A percentile compares a stretch with the other conserved stretches of the same genome.
These are phyloP conservation scores for Geosmithia flava DNA, from an alignment of 2,329 filamentous ascomycete species.

Conservation along the genomic window DNA sequence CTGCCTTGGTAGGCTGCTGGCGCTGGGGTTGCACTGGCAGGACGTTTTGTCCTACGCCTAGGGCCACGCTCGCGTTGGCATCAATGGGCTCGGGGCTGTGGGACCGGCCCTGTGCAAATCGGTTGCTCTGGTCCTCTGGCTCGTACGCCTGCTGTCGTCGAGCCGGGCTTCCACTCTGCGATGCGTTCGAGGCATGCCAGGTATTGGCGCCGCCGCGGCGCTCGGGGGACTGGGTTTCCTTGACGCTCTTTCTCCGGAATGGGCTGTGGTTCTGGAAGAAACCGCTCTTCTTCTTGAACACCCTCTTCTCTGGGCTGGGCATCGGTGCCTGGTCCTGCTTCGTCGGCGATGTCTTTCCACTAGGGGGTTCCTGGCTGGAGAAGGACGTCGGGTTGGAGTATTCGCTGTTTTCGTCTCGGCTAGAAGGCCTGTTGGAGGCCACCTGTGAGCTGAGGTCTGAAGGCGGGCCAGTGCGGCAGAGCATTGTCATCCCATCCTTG, in stretches of 20 bases:
- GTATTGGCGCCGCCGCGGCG: conserved; percentile 39
- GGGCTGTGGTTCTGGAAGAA: conserved; percentile 92
- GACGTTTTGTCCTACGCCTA: conserved; percentile 93
- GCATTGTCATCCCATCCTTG: conserved; percentile 93
- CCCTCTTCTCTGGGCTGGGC: conserved; percentile 46
- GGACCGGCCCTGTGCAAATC: conserved; percentile 26
- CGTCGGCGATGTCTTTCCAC: conserved; percentile 59
- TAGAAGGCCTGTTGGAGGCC: conserved; percentile 61
- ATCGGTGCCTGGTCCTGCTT: conserved; percentile 39
- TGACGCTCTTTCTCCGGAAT: conserved; percentile 85
- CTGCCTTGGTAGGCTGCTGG: conserved; percentile 13
- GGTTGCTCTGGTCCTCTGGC: conserved; percentile 10
- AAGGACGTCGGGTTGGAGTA: conserved; percentile 82
- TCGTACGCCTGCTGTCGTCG: conserved; percentile 27
- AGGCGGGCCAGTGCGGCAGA: conserved; percentile 63
- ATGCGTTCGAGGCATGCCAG: conserved; percentile 33
- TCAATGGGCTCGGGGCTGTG: conserved; percentile 77
- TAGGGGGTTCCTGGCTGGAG: conserved; percentile 71
- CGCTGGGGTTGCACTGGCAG: conserved; percentile 68
- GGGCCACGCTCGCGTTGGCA: conserved; percentile 79
- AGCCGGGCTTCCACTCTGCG: conserved; percentile 13
- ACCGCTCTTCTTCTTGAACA: conserved; percentile 61
- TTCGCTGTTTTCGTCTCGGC: conserved; percentile 81
- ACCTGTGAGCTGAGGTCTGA: conserved; percentile 39
- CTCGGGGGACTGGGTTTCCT: conserved; percentile 38